Conservation (phyloP, 2,329 filamentous ascomycete genomes). For the Pseudogymnoascus sp. region DNA sequence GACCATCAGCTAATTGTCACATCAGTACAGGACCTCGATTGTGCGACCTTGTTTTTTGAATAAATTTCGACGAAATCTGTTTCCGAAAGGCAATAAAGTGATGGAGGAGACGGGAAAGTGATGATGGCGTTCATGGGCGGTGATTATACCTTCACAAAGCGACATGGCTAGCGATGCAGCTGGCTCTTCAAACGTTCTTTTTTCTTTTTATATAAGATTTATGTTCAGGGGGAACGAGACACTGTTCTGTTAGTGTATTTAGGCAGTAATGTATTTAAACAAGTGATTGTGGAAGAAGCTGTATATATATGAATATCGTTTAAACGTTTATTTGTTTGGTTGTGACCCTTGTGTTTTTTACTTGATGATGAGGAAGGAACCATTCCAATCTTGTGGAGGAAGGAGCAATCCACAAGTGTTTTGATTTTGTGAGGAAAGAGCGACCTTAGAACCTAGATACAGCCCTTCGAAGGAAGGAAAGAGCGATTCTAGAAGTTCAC, state of each 20-base stretch:
- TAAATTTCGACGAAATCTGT: background rate
- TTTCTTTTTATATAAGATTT: background rate
- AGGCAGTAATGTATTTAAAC: background rate
- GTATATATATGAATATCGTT: background rate
- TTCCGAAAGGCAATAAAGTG: background rate
- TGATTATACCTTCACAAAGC: slow-evolving; percentile 7
- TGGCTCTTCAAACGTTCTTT: background rate
- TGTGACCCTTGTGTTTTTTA: background rate
- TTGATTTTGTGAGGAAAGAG: background rate
- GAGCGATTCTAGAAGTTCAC: background rate
- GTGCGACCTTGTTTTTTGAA: background rate
- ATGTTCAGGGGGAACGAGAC: background rate
- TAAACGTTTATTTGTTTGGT: background rate
- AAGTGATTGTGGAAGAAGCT: background rate
- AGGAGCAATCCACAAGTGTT: background rate
- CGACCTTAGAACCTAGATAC: background rate
- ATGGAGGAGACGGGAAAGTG: background rate
- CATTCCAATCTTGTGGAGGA: background rate
- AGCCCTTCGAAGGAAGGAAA: background rate
- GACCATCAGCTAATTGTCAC: background rate
- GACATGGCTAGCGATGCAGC: background rate
- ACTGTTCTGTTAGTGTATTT: background rate
- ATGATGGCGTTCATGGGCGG: slow-evolving; percentile 3
- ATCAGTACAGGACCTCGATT: background rate
- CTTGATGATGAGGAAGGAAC: background rate